Percentiles rank a stretch among this genome's conserved stretches.
These are phyloP conservation scores for Fragosphaeria purpurea DNA, from an alignment of 2,329 filamentous ascomycete species.

Conservation along the genomic window DNA sequence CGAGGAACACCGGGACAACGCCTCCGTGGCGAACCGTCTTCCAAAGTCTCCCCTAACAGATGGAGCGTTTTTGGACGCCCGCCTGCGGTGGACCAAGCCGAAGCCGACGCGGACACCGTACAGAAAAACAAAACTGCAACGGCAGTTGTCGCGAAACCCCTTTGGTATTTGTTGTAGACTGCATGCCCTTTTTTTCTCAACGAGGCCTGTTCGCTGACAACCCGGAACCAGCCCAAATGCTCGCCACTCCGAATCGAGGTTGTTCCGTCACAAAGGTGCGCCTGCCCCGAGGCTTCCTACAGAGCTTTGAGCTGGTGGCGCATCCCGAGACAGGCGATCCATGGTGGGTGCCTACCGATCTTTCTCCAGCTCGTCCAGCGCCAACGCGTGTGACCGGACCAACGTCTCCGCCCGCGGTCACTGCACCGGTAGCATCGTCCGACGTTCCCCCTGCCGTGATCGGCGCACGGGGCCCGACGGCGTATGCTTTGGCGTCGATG, in stretches of 20 bases:
- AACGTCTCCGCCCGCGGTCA: background rate
- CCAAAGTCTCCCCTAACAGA: conserved; percentile 47
- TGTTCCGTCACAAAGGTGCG: conserved; percentile 11
- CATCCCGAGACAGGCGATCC: conserved; percentile 42
- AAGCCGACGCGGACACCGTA: conserved; percentile 22
- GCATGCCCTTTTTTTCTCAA: background rate
- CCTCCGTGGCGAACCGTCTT: conserved; percentile 17
- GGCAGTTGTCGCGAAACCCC: conserved; percentile 49
- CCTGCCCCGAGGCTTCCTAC: conserved; percentile 43
- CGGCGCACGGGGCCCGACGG: conserved; percentile 2
- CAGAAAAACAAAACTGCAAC: conserved; percentile 36
- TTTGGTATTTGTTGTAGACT: conserved; percentile 40
- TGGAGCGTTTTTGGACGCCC: conserved; percentile 35
- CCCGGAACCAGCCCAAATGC: conserved; percentile 34
- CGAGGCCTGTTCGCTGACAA: background rate
- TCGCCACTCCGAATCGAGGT: conserved; percentile 6
- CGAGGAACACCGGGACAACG: no score
- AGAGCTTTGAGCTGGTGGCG: conserved; percentile 46
- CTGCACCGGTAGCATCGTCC: background rate
- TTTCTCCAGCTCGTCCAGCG: background rate
- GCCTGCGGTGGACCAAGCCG: conserved; percentile 30
- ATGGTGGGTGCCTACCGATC: conserved; percentile 44
- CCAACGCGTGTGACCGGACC: background rate
- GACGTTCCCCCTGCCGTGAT: background rate
- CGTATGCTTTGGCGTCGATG: conserved; percentile 23